Conservation (phyloP, 371 early-diverging fungal genomes). For the Mucor indicus region DNA sequence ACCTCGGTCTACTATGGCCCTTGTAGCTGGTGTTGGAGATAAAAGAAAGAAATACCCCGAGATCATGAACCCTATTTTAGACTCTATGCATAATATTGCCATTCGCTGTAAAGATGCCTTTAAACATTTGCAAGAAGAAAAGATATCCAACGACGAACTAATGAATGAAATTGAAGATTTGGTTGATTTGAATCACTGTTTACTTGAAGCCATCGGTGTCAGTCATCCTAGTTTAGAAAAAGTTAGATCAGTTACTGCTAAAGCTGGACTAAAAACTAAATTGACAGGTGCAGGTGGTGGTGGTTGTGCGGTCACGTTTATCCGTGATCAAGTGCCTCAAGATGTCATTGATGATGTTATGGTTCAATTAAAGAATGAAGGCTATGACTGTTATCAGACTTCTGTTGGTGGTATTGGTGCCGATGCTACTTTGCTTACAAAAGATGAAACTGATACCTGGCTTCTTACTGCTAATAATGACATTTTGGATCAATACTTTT, state of each 20-base stretch:
- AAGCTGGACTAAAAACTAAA: conserved; percentile 71
- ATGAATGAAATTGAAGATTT: conserved; percentile 53
- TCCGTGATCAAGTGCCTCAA: conserved; percentile 57
- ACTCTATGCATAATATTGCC: conserved; percentile 72
- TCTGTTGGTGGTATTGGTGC: conserved; percentile 77
- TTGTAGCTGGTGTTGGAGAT: conserved; percentile 79
- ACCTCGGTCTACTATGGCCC: conserved; percentile 82
- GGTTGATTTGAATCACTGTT: conserved; percentile 80
- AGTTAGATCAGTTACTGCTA: conserved; percentile 65
- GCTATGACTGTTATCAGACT: conserved; percentile 73
- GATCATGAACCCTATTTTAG: conserved; percentile 70
- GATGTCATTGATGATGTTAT: conserved; percentile 41
- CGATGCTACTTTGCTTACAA: conserved; percentile 25
- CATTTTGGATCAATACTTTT: conserved; percentile 23
- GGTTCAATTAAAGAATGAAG: conserved; percentile 45
- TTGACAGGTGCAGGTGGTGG: conserved; percentile 98
- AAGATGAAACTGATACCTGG: conserved; percentile 25
- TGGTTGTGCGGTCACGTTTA: conserved; percentile 86
- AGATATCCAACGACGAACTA: conserved; percentile 10
- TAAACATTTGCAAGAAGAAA: conserved; percentile 8
- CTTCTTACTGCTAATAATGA: conserved; percentile 22
- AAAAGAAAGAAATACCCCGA: conserved; percentile 62
- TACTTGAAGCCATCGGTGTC: conserved; percentile 76
- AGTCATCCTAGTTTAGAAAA: conserved; percentile 81
- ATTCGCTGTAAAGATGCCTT: conserved; percentile 49